These are phyloP conservation scores for Solanum gracilifrons DNA, from an alignment of 257 asterid genomes.

Conservation along the genomic window DNA sequence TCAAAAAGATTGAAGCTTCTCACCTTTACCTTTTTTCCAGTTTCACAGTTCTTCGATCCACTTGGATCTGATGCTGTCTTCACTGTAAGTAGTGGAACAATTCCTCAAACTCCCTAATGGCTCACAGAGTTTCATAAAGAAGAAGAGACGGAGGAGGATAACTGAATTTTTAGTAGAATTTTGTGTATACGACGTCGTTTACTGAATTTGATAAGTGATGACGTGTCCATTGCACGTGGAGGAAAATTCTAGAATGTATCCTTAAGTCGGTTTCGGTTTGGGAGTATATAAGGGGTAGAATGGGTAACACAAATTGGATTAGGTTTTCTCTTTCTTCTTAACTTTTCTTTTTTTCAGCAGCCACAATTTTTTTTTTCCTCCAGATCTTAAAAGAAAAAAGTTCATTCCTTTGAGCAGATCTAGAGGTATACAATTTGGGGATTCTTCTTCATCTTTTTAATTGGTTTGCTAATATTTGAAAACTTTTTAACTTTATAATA, in stretches of 20 bases:
- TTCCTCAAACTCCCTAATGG: neutral
- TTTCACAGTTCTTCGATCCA: neutral
- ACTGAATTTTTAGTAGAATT: neutral
- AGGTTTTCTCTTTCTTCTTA: neutral
- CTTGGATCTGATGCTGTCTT: neutral
- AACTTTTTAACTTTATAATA: neutral
- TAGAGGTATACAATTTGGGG: neutral
- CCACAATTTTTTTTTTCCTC: neutral
- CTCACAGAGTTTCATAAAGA: neutral
- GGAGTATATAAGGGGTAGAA: neutral
- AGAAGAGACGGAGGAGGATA: neutral
- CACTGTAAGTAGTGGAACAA: neutral
- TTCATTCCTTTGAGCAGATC: neutral
- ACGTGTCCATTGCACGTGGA: neutral
- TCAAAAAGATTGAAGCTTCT: neutral
- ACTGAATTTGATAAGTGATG: neutral
- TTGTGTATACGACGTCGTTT: neutral
- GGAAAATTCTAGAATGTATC: neutral
- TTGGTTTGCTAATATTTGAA: neutral
- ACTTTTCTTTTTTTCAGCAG: neutral
- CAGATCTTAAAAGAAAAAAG: neutral
- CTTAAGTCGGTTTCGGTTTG: neutral
- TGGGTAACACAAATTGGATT: neutral
- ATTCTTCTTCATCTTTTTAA: neutral
- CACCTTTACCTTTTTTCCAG: no score